Percentiles rank a stretch among this genome's conserved stretches.
Evolutionary conservation across 345 rosid genomes (phyloP).

Genomic region (Kernera saxatilis): DNA sequence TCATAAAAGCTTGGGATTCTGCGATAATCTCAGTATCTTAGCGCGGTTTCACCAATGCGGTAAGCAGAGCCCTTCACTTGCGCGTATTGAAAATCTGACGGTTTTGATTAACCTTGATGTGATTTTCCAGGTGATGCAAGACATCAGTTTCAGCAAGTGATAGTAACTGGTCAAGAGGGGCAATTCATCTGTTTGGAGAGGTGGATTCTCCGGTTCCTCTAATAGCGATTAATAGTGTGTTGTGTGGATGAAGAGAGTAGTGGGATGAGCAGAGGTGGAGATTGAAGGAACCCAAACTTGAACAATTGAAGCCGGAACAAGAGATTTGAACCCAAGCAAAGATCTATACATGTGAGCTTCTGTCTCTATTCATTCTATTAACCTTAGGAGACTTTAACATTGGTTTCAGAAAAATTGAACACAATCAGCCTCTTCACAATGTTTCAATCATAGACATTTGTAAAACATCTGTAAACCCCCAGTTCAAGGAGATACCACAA

Average conservation of each 20-base stretch:
- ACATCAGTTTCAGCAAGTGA: conserved; percentile 85
- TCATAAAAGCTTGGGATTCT: too few species aligned
- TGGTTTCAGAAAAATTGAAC: too few species aligned
- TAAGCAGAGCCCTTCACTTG: conserved; percentile 29
- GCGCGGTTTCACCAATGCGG: conserved; percentile 95
- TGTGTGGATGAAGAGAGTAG: conserved; percentile 35
- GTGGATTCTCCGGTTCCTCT: conserved; percentile 47
- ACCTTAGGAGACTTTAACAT: too few species aligned
- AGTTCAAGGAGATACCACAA: too few species aligned
- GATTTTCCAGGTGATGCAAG: conserved; percentile 77
- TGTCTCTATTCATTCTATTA: too few species aligned
- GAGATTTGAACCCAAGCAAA: too few species aligned
- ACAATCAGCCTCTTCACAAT: too few species aligned
- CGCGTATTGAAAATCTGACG: neutral
- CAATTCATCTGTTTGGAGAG: conserved; percentile 88
- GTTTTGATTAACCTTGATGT: neutral
- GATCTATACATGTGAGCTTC: too few species aligned
- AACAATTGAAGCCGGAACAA: conserved; percentile 60
- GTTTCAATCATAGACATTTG: too few species aligned
- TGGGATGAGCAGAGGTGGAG: conserved; percentile 59
- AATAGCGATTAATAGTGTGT: conserved; percentile 58
- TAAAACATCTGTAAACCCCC: too few species aligned
- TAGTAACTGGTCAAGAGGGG: conserved; percentile 89
- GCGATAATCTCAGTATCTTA: too few species aligned
- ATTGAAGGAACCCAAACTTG: conserved; percentile 55